Percentiles rank a stretch among this genome's conserved stretches.
Evolutionary conservation across 441 rosid genomes (phyloP).

Genomic region (Codiaeum variegatum): DNA sequence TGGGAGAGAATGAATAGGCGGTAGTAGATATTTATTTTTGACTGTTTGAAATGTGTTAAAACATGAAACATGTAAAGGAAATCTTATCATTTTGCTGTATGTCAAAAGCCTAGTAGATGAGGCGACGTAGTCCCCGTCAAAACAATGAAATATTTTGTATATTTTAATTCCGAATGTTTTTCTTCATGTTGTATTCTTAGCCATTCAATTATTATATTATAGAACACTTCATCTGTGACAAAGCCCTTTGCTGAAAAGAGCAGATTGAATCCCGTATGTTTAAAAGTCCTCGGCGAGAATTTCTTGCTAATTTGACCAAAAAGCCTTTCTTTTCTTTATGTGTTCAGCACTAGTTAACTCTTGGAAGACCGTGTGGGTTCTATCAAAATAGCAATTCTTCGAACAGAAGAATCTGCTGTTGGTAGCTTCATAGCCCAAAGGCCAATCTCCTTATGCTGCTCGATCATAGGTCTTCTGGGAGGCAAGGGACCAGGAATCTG

Average conservation of each 20-base stretch:
- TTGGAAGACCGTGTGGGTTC: constrained; percentile 76
- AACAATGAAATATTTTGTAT: too few relatives aligned
- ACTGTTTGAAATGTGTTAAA: not conserved
- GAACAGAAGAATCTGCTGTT: constrained; percentile 77
- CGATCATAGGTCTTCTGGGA: constrained; percentile 55
- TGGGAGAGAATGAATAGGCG: not conserved
- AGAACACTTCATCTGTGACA: too few relatives aligned
- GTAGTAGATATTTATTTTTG: not conserved
- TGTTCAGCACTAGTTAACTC: constrained; percentile 50
- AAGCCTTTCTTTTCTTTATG: constrained; percentile 48
- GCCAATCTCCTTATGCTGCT: constrained; percentile 64
- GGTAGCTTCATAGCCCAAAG: constrained; percentile 81
- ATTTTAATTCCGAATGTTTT: too few relatives aligned
- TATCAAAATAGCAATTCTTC: constrained; percentile 55
- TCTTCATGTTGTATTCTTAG: too few relatives aligned
- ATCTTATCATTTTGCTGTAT: not conserved
- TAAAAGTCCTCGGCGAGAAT: too few relatives aligned
- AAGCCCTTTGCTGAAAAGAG: too few relatives aligned
- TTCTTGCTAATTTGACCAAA: constrained; percentile 37
- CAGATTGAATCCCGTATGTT: too few relatives aligned
- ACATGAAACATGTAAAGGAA: not conserved
- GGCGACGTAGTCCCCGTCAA: too few relatives aligned
- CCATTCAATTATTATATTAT: too few relatives aligned
- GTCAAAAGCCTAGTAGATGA: not conserved
- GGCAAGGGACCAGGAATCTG: constrained; percentile 77